Conservation (phyloP, 768 basidiomycete genomes). For the Galerina marginata region DNA sequence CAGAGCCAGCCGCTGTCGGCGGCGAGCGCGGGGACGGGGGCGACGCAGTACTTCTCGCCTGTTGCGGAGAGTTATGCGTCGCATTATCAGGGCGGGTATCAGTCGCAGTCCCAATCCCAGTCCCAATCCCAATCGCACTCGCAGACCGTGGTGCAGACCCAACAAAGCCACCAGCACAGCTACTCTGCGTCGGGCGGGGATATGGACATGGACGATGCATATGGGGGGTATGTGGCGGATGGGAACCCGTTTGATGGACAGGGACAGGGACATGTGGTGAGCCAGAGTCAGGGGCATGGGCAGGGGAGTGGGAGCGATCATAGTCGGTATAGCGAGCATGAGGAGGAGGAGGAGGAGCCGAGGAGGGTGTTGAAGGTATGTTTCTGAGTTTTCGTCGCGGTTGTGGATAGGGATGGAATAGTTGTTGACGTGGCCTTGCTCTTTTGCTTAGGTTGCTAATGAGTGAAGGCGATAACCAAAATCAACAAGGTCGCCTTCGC, state of each 20-base stretch:
- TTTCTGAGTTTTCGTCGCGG: too few species aligned
- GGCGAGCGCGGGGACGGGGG: background rate
- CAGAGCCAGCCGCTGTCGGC: constrained; percentile 1
- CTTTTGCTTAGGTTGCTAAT: too few species aligned
- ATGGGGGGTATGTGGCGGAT: constrained; percentile 39
- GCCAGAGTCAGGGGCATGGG: constrained; percentile 3
- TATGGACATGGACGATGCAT: constrained; percentile 31
- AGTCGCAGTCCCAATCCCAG: background rate
- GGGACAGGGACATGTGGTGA: background rate
- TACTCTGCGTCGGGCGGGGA: constrained; percentile 23
- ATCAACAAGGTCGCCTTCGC: too few species aligned
- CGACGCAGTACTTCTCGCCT: constrained; percentile 10
- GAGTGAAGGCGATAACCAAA: too few species aligned
- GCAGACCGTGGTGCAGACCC: constrained; percentile 2
- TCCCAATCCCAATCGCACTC: constrained; percentile 1
- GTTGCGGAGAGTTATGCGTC: constrained; percentile 4
- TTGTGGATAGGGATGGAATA: too few species aligned
- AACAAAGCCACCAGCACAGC: background rate
- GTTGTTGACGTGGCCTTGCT: too few species aligned
- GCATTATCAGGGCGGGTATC: background rate
- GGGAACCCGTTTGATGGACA: background rate
- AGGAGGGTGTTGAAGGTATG: constrained; percentile 39
- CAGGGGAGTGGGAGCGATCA: constrained; percentile 20
- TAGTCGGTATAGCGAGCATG: constrained; percentile 25
- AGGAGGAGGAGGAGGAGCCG: constrained; percentile 33